Evolutionary conservation across 345 rosid genomes (phyloP).

Genomic region (Bretschneidera sinensis): DNA sequence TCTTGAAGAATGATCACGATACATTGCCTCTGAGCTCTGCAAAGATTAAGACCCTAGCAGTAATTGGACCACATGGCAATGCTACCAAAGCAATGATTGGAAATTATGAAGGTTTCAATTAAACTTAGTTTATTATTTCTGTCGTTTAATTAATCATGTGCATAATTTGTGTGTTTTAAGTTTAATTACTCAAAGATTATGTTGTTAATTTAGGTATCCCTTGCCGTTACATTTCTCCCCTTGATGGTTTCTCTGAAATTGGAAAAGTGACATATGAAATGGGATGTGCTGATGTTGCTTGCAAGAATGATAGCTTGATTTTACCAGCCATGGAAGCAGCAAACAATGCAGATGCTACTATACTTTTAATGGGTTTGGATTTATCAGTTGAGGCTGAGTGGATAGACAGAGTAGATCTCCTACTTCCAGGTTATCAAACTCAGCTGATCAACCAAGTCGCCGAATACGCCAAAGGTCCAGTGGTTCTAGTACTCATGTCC

Average conservation of each 20-base stretch:
- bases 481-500: too few species aligned
- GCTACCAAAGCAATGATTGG: slow-evolving; percentile 53
- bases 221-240: slow-evolving; percentile 35
- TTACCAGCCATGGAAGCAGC: slow-evolving; percentile 45
- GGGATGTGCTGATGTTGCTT: too few species aligned
- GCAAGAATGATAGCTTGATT: slow-evolving; percentile 30
- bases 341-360: too few species aligned
- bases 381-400: slow-evolving; percentile 48
- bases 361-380: slow-evolving; percentile 44
- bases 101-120: slow-evolving; percentile 43
- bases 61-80: slow-evolving; percentile 53
- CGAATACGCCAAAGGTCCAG: too few species aligned
- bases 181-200: neutral
- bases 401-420: slow-evolving; percentile 42
- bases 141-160: neutral
- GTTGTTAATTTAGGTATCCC: slow-evolving; percentile 33
- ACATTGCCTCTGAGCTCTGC: slow-evolving; percentile 28
- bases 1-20: slow-evolving; percentile 37
- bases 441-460: slow-evolving; percentile 44
- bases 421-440: slow-evolving; percentile 53
- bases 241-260: slow-evolving; percentile 36
- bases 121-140: too few species aligned
- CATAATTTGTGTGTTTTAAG: neutral
- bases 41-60: slow-evolving; percentile 25
- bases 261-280: slow-evolving; percentile 22